A percentile compares a stretch with the other conserved stretches of the same genome.
phyloP scores from a whole-genome alignment of 2,329 filamentous ascomycete genomes.

The Cylindrodendrum hubeiense region DNA sequence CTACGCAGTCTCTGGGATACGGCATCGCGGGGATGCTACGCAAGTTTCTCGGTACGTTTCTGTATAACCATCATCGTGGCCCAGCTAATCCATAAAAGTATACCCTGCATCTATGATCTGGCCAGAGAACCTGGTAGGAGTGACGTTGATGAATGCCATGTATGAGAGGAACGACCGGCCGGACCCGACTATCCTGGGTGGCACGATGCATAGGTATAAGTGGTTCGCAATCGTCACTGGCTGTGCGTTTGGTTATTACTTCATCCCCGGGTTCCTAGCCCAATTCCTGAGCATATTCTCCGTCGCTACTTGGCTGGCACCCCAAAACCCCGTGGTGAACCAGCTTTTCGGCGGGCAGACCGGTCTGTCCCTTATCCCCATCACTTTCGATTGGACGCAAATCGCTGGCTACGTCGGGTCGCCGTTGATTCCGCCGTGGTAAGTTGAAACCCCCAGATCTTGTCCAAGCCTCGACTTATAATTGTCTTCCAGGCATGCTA shows the following conservation, averaged over 20 bases:
- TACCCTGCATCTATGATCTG: slow-evolving; percentile 81
- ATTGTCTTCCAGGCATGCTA: slow-evolving; percentile 67
- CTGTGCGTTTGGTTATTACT: slow-evolving; percentile 74
- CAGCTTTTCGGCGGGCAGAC: slow-evolving; percentile 79
- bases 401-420: slow-evolving; percentile 76
- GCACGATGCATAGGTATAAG: slow-evolving; percentile 73
- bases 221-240: slow-evolving; percentile 72
- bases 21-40: slow-evolving; percentile 77
- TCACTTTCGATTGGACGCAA: slow-evolving; percentile 84
- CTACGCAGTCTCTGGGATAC: slow-evolving; percentile 77
- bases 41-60: slow-evolving; percentile 67
- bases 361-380: slow-evolving; percentile 75
- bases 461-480: neutral
- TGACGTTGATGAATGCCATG: slow-evolving; percentile 78
- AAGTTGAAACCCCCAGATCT: slow-evolving; percentile 35
- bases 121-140: slow-evolving; percentile 75
- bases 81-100: slow-evolving; percentile 52
- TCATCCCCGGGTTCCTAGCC: slow-evolving; percentile 76
- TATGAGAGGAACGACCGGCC: slow-evolving; percentile 69
- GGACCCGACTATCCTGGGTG: slow-evolving; percentile 69
- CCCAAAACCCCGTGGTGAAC: slow-evolving; percentile 76
- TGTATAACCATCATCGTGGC: too few species aligned
- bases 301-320: slow-evolving; percentile 79
- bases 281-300: slow-evolving; percentile 79
- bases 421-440: slow-evolving; percentile 78